Evolutionary conservation across 192 early-diverging fungal species (phyloP).

Genomic region (Phlyctochytrium bullatum): DNA sequence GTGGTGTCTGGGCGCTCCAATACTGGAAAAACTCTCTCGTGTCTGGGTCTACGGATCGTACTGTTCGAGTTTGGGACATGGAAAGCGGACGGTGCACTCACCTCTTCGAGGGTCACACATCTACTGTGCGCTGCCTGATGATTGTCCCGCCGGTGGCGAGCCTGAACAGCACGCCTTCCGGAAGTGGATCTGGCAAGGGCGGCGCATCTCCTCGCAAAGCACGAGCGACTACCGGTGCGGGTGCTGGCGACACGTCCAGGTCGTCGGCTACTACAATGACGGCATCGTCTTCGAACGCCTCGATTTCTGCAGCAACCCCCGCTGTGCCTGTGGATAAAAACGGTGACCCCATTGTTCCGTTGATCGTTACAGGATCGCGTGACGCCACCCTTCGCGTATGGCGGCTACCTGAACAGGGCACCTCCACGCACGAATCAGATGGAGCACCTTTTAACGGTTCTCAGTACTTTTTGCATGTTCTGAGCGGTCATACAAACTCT

Average conservation of each 20-base stretch:
- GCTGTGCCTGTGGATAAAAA: slow-evolving; percentile 9
- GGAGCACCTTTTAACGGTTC: slow-evolving; percentile 45
- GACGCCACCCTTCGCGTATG: slow-evolving; percentile 94
- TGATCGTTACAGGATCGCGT: slow-evolving; percentile 93
- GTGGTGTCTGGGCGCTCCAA: slow-evolving; percentile 97
- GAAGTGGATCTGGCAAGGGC: slow-evolving; percentile 3
- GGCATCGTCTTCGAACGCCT: background rate
- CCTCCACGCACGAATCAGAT: slow-evolving; percentile 41
- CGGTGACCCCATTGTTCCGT: slow-evolving; percentile 22
- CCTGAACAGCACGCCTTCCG: background rate
- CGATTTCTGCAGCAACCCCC: background rate
- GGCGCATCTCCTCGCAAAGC: slow-evolving; percentile 39
- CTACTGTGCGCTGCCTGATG: slow-evolving; percentile 90
- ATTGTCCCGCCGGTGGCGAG: slow-evolving; percentile 63
- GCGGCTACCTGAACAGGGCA: slow-evolving; percentile 77
- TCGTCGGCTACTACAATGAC: slow-evolving; percentile 15
- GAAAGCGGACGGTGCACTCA: slow-evolving; percentile 86
- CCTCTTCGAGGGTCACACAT: slow-evolving; percentile 89
- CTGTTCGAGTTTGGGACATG: slow-evolving; percentile 97
- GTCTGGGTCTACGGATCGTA: slow-evolving; percentile 91
- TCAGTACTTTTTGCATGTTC: slow-evolving; percentile 78
- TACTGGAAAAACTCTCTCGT: slow-evolving; percentile 87
- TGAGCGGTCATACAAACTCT: slow-evolving; percentile 84
- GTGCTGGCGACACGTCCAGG: too few species aligned
- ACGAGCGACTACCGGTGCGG: slow-evolving; percentile 51